phyloP scores from a whole-genome alignment of 805 yeast species.

The Candida ipomoeae region DNA sequence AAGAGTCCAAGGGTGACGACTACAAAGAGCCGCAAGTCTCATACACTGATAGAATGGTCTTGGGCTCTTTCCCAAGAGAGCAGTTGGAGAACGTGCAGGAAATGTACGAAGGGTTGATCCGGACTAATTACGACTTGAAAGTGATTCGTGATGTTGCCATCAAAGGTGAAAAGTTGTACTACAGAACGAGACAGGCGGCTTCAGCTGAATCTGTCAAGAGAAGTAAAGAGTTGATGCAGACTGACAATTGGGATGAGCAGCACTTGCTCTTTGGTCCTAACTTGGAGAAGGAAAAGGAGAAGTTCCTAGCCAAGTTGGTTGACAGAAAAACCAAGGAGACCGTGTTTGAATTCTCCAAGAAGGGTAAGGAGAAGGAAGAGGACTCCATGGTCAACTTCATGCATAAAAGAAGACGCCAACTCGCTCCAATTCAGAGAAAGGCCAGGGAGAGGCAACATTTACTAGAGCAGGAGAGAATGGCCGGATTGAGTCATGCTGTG shows the following conservation, averaged over 20 bases:
- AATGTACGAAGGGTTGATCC: slow-evolving; percentile 56
- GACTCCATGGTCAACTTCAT: slow-evolving; percentile 74
- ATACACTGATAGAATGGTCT: slow-evolving; percentile 70
- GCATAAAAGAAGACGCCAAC: slow-evolving; percentile 79
- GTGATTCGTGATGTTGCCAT: slow-evolving; percentile 65
- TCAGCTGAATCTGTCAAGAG: slow-evolving; percentile 82
- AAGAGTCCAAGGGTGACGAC: slow-evolving; percentile 40
- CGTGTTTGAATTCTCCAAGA: slow-evolving; percentile 78
- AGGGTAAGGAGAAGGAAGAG: slow-evolving; percentile 47
- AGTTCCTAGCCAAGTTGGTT: slow-evolving; percentile 65
- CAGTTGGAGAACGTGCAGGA: slow-evolving; percentile 72
- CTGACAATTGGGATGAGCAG: slow-evolving; percentile 83
- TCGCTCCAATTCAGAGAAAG: slow-evolving; percentile 81
- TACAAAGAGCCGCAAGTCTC: slow-evolving; percentile 56
- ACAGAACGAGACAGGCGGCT: slow-evolving; percentile 82
- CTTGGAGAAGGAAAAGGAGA: slow-evolving; percentile 66
- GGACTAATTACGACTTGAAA: slow-evolving; percentile 63
- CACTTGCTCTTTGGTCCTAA: slow-evolving; percentile 77
- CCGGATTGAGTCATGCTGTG: slow-evolving; percentile 67
- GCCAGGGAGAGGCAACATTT: slow-evolving; percentile 67
- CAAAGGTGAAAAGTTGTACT: slow-evolving; percentile 85
- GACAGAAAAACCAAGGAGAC: slow-evolving; percentile 78
- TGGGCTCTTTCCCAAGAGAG: slow-evolving; percentile 77
- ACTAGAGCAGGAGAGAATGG: slow-evolving; percentile 66
- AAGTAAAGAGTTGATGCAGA: slow-evolving; percentile 66